Evolutionary conservation across 2,329 filamentous ascomycete species (phyloP), one percentile per base, ranked within the genome.

Genomic region (Aspergillus novofumigatus): DNA sequence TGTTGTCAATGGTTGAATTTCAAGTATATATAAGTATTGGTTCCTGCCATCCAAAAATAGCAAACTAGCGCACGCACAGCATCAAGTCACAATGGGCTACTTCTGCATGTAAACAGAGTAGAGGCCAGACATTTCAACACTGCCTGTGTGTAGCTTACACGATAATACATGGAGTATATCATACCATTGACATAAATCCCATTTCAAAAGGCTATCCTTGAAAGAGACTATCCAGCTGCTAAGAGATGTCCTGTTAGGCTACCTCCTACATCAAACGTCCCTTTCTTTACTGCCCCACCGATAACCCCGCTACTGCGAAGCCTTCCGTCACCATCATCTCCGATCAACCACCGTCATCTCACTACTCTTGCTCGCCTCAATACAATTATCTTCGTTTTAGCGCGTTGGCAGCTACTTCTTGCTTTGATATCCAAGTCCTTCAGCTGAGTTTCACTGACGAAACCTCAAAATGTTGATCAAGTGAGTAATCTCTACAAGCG

Each of bases 401-500:
- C 42, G 42, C 28, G 38, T 35, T 45, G 48, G 48, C 52, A 41
- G 45, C 17, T 41, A 29, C 38, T 54, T 38, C 26, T 20, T 20
- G 32, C 32, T 44, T n/a, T 23, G 20, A 35, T 6, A 28, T 17
- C 29, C n/a, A 5, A 38, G 8, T 51, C 48, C 26, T 32, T 32
- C 8, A 32, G 10, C 38, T 20, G 51, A 28, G 25, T 10, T 8
- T 23, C 10, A 52, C 52, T 20, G 21, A 45, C 14, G 7, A 47
- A 25, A 25, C 5, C 42, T 45, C 69, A 78, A 67, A 49, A 81
- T 81, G 79, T 68, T 81, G 67, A 81, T 81, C 73, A 81, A 81
- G 79, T 81, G 66, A 66, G 76, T 63, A 9, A 49, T 28, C 14
- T 49, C 51, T n/a, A 48, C 47, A 56, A 20, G n/a, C 14, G 14